Evolutionary conservation across 2,329 filamentous ascomycete genomes (phyloP).

Genomic region (Tolypocladium paradoxum): DNA sequence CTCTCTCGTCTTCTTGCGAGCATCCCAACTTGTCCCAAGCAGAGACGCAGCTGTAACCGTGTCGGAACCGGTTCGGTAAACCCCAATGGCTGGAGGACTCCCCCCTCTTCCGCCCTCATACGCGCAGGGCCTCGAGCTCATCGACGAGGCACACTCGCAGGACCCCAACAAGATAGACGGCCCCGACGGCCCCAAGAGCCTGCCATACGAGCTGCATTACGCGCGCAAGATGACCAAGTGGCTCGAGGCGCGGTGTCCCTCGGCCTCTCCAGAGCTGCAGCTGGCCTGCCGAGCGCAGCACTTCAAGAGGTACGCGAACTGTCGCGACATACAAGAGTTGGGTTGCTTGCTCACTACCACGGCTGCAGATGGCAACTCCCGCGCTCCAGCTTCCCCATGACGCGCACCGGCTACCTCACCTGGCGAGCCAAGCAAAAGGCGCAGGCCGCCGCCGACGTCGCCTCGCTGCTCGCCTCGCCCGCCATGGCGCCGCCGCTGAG

Average conservation of each 20-base stretch:
- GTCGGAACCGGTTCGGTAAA: neutral
- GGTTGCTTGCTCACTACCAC: neutral
- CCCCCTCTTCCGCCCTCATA: slow-evolving; percentile 28
- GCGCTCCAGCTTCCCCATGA: slow-evolving; percentile 61
- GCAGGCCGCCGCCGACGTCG: slow-evolving; percentile 44
- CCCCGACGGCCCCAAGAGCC: slow-evolving; percentile 26
- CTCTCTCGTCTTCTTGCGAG: too few relatives aligned
- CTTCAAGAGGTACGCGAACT: slow-evolving; percentile 47
- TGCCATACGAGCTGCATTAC: slow-evolving; percentile 76
- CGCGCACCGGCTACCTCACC: slow-evolving; percentile 63
- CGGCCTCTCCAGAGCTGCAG: slow-evolving; percentile 55
- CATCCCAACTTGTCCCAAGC: too few relatives aligned
- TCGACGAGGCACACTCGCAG: slow-evolving; percentile 52
- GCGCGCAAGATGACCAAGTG: slow-evolving; percentile 69
- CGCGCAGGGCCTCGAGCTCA: slow-evolving; percentile 47
- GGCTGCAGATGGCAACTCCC: slow-evolving; percentile 62
- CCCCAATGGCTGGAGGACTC: slow-evolving; percentile 6
- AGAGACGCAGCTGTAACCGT: neutral
- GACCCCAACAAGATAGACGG: slow-evolving; percentile 28
- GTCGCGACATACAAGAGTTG: neutral
- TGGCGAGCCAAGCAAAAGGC: slow-evolving; percentile 69
- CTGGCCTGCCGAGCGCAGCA: slow-evolving; percentile 78
- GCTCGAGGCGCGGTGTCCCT: slow-evolving; percentile 48
- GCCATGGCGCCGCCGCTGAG: slow-evolving; percentile 26
- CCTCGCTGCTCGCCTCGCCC: slow-evolving; percentile 38